These are phyloP conservation scores for Cystofilobasidium capitatum DNA, from an alignment of 768 basidiomycete genomes.

Conservation along the genomic window DNA sequence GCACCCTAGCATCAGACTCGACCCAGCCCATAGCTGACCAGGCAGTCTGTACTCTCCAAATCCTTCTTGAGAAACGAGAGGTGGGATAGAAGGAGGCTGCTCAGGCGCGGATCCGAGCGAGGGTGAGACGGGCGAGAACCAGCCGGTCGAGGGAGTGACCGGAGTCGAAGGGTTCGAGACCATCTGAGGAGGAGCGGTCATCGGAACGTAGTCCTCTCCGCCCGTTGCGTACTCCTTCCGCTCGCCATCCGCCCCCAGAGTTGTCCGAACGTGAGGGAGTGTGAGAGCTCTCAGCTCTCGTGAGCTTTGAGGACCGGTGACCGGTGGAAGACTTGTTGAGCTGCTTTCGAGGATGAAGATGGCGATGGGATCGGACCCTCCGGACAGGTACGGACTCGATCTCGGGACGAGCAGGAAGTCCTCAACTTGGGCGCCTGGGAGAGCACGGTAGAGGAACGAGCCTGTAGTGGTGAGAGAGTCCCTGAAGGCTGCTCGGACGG, in stretches of 20 bases:
- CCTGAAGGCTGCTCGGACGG: constrained; percentile 55
- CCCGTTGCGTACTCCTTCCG: constrained; percentile 34
- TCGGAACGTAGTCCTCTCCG: constrained; percentile 34
- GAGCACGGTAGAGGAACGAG: constrained; percentile 52
- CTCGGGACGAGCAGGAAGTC: constrained; percentile 72
- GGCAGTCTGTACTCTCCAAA: constrained; percentile 34
- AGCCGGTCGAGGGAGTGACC: constrained; percentile 23
- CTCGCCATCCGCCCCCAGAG: not conserved
- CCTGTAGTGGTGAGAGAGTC: constrained; percentile 45
- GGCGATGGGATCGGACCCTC: constrained; percentile 57
- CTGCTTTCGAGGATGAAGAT: constrained; percentile 56
- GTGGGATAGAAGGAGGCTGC: constrained; percentile 26
- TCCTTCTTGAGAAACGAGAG: constrained; percentile 11
- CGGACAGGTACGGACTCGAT: constrained; percentile 57
- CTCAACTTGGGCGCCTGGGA: constrained; percentile 48
- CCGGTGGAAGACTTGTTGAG: constrained; percentile 34
- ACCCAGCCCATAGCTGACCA: constrained; percentile 36
- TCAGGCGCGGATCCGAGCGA: constrained; percentile 23
- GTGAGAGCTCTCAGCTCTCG: constrained; percentile 55
- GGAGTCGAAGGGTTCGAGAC: constrained; percentile 27
- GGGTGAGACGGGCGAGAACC: constrained; percentile 8
- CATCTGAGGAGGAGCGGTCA: constrained; percentile 36
- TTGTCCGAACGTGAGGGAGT: constrained; percentile 56
- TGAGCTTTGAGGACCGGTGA: constrained; percentile 38
- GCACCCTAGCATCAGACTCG: constrained; percentile 34